Percentiles rank a stretch among this genome's conserved stretches.
These are phyloP conservation scores for Asterophora parasitica DNA, from an alignment of 768 basidiomycete species.

Conservation along the genomic window DNA sequence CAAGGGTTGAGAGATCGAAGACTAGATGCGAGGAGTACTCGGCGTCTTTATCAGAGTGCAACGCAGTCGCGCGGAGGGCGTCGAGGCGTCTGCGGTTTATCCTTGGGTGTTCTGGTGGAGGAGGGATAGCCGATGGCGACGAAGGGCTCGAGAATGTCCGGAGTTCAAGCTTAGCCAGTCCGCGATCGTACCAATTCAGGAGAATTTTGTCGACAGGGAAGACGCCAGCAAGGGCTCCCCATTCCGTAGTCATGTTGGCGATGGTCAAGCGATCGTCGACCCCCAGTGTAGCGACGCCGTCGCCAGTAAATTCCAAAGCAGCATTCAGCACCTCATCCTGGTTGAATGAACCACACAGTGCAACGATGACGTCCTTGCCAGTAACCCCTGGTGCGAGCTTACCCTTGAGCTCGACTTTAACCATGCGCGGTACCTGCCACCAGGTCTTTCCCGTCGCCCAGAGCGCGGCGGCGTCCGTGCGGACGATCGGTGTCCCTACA, in stretches of 20 bases:
- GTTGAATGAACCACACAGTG: constrained; percentile 93
- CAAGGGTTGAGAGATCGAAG: constrained; percentile 89
- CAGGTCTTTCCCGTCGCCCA: constrained; percentile 99
- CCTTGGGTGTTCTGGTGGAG: constrained; percentile 79
- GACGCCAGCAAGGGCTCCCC: constrained; percentile 95
- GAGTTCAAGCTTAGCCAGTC: constrained; percentile 67
- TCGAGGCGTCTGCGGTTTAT: constrained; percentile 73
- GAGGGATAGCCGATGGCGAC: constrained; percentile 49
- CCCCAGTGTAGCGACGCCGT: constrained; percentile 70
- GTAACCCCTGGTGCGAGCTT: constrained; percentile 83
- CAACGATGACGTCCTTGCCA: constrained; percentile 97
- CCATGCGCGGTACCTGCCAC: constrained; percentile 99
- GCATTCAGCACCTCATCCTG: constrained; percentile 95
- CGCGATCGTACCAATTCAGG: constrained; percentile 79
- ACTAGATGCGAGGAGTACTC: constrained; percentile 83
- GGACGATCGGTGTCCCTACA: constrained; percentile 94
- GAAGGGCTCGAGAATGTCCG: constrained; percentile 62
- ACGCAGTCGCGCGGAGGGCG: constrained; percentile 46
- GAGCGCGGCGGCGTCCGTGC: constrained; percentile 90
- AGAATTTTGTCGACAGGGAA: constrained; percentile 89
- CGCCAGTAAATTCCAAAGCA: constrained; percentile 93
- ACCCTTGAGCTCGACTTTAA: constrained; percentile 89
- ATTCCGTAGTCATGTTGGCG: constrained; percentile 99
- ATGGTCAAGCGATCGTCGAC: constrained; percentile 96
- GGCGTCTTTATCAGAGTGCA: constrained; percentile 72